Base-by-base conservation (phyloP, 2,329 filamentous ascomycete genomes). In the Monilinia aucupariae region DNA sequence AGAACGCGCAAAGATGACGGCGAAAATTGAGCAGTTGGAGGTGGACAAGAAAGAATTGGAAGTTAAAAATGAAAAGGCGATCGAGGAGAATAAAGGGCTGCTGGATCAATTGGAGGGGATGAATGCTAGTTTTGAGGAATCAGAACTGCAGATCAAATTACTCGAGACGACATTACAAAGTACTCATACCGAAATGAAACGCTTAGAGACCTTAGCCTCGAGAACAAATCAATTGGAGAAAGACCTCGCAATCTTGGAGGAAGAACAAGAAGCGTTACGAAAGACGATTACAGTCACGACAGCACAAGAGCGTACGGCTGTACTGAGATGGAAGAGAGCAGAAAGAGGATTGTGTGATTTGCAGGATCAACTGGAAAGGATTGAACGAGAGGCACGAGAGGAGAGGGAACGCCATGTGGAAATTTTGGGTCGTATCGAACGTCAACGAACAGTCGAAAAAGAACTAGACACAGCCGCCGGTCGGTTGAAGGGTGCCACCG, bases 361-460 rank as follows among this genome's bases (percentile, higher is more conserved):
- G 65, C 89, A 96, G 72, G 88, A 92, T 65, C 91, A 97, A 75
- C 80, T 97, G 22, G 92, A 96, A 72, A 83, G 84, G 67, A 94
- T 99, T 73, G 93, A 97, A 73, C 83, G 83, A 65, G 93, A 97
- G 72, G 85, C 91, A 1, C 83, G 80, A 50, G 85, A 91, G 70
- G 93, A 97, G 74, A 85, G 85, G 30, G 86, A 94, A 68, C 85
- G 89, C 15, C 92, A 97, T 76, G 81, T 84, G 37, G 91, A 97
- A 72, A 83, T 96, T 47, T 79, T 97, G 61, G 82, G 82, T 51
- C 87, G 92, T 58, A 90, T 97, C 83, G 91, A 97, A 73, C 85
- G 89, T 63, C 86, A 93, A 71, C 86, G 91, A 62, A 84, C 84
- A 37, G 88, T 96, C 52, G 92, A 97, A 74, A 85, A 85, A 70